phyloP scores from a whole-genome alignment of 805 yeast species.

The Starmerella apis region DNA sequence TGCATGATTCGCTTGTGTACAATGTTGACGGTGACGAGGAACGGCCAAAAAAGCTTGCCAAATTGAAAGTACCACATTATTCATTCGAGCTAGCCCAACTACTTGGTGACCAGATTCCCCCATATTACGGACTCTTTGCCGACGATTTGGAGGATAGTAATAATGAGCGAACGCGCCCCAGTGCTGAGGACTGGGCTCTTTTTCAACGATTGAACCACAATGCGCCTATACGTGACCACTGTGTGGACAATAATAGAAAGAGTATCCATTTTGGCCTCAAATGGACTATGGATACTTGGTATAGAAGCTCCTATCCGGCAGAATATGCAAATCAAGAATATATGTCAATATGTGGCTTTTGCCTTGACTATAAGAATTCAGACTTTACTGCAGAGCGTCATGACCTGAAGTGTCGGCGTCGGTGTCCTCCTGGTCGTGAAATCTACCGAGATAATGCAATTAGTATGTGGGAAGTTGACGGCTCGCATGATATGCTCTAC shows the following conservation, averaged over 20 bases:
- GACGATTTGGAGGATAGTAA: conserved; percentile 1
- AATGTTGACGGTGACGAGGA: background rate
- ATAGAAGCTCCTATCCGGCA: conserved; percentile 85
- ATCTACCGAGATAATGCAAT: conserved; percentile 58
- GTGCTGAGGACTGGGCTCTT: conserved; percentile 16
- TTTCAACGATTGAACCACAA: background rate
- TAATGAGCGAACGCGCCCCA: conserved; percentile 12
- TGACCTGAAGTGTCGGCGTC: conserved; percentile 55
- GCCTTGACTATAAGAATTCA: conserved; percentile 68
- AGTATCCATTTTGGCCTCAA: conserved; percentile 56
- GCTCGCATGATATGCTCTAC: conserved; percentile 65
- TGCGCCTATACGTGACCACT: background rate
- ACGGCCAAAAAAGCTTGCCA: conserved; percentile 3
- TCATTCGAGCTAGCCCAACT: conserved; percentile 15
- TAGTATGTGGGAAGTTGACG: conserved; percentile 87
- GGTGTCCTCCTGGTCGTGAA: conserved; percentile 84
- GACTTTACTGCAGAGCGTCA: conserved; percentile 62
- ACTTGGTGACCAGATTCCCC: conserved; percentile 16
- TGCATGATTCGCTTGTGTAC: background rate
- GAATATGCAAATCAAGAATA: conserved; percentile 56
- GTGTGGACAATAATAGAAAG: background rate
- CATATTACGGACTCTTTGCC: conserved; percentile 16
- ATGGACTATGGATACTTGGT: conserved; percentile 80
- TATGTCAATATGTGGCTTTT: conserved; percentile 71
- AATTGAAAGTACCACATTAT: conserved; percentile 10